Percentiles rank a stretch among this genome's conserved stretches.
Evolutionary conservation across 176 grass and related monocot species (phyloP).

Genomic region (Musa troglodytarum): DNA sequence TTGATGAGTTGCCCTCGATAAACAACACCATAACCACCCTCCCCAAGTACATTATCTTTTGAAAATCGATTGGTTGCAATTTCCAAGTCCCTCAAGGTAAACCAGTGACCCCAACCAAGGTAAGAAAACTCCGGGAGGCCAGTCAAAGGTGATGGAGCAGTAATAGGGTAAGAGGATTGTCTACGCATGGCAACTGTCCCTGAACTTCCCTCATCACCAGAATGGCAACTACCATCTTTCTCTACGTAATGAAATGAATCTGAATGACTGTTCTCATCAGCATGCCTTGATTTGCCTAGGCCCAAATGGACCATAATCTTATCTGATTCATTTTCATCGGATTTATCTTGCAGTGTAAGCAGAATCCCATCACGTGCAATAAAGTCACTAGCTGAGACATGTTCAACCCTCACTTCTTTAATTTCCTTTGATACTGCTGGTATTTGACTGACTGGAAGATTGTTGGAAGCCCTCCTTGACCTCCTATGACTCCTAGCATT

Average conservation of each 20-base stretch:
- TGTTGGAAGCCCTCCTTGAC: slow-evolving; percentile 43
- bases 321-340: slow-evolving; percentile 44
- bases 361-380: slow-evolving; percentile 36
- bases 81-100: slow-evolving; percentile 72
- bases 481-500: slow-evolving; percentile 60
- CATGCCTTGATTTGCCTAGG: slow-evolving; percentile 50
- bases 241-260: slow-evolving; percentile 85
- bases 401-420: slow-evolving; percentile 80
- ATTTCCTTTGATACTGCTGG: slow-evolving; percentile 78
- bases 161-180: slow-evolving; percentile 46
- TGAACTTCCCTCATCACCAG: slow-evolving; percentile 60
- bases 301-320: slow-evolving; percentile 62
- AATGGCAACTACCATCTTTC: slow-evolving; percentile 57
- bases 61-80: slow-evolving; percentile 65
- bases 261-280: slow-evolving; percentile 66
- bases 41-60: slow-evolving; percentile 64
- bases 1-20: slow-evolving; percentile 65
- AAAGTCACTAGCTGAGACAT: slow-evolving; percentile 41
- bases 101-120: slow-evolving; percentile 83
- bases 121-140: slow-evolving; percentile 74
- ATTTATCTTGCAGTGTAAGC: slow-evolving; percentile 50
- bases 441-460: slow-evolving; percentile 62
- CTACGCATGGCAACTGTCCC: slow-evolving; percentile 29
- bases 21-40: slow-evolving; percentile 81
- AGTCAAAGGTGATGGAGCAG: slow-evolving; percentile 70